Evolutionary conservation across 2,329 filamentous ascomycete species (phyloP).

Genomic region (Aphanocladium album): DNA sequence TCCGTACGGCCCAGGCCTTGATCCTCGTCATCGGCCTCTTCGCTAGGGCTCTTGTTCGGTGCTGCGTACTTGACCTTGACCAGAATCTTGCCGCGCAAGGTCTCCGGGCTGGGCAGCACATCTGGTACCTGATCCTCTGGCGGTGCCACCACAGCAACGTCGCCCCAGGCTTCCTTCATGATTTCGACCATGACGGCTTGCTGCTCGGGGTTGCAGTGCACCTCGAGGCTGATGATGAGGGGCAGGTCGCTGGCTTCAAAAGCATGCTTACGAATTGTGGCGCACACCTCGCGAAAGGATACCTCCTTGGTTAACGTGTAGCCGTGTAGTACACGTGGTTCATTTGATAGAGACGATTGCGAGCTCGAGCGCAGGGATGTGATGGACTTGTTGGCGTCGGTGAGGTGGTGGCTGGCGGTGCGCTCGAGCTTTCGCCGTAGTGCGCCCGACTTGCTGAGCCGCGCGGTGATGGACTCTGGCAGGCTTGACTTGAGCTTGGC

Average conservation of each 20-base stretch:
- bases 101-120: constrained; percentile 61
- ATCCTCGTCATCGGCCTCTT: constrained; percentile 1
- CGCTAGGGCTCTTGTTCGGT: constrained; percentile 26
- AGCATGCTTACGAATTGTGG: constrained; percentile 70
- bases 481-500: constrained; percentile 59
- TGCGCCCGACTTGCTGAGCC: constrained; percentile 45
- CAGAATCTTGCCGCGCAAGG: constrained; percentile 72
- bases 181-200: constrained; percentile 90
- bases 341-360: constrained; percentile 36
- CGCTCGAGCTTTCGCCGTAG: constrained; percentile 37
- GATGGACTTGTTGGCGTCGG: constrained; percentile 13
- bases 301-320: constrained; percentile 89
- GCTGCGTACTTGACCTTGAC: constrained; percentile 74
- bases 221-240: constrained; percentile 90
- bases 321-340: constrained; percentile 79
- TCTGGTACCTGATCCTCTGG: constrained; percentile 40
- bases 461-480: constrained; percentile 37
- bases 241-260: constrained; percentile 74
- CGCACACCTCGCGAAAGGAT: constrained; percentile 79
- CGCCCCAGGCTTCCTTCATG: constrained; percentile 80
- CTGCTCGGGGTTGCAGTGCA: constrained; percentile 75
- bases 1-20: constrained; percentile 28
- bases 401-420: constrained; percentile 24
- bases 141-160: constrained; percentile 54
- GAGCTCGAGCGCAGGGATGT: not conserved